Evolutionary conservation across 2,329 filamentous ascomycete genomes (phyloP).

Genomic region (Alternaria ethzedia): DNA sequence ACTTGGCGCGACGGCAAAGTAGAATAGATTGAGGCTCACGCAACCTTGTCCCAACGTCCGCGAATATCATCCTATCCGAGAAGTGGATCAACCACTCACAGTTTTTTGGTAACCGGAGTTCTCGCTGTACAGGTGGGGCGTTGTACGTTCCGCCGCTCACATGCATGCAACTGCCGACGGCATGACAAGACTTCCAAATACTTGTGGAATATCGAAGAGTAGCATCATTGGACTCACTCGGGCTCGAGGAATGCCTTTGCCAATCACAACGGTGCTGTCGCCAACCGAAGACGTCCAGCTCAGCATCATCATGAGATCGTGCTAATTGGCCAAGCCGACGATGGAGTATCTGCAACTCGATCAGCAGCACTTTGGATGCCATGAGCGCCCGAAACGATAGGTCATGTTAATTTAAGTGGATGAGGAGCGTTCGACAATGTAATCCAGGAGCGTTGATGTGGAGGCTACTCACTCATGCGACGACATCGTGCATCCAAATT

Average conservation of each 20-base stretch:
- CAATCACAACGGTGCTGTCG: neutral
- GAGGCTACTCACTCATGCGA: neutral
- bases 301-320: neutral
- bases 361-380: neutral
- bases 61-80: constrained; percentile 1
- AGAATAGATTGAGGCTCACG: constrained; percentile 18
- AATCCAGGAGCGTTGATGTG: neutral
- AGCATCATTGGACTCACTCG: neutral
- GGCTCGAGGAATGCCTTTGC: neutral
- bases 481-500: neutral
- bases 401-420: neutral
- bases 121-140: constrained; percentile 6
- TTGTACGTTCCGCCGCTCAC: neutral
- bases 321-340: neutral
- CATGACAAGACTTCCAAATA: constrained; percentile 9
- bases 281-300: neutral
- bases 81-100: neutral
- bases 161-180: constrained; percentile 14
- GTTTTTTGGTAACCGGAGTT: neutral
- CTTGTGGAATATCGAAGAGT: neutral
- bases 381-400: neutral
- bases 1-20: constrained; percentile 22
- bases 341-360: neutral
- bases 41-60: constrained; percentile 15
- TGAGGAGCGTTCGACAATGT: neutral